These are phyloP conservation scores for Tephrocybe sp. DNA, from an alignment of 768 basidiomycete genomes.

Conservation along the genomic window DNA sequence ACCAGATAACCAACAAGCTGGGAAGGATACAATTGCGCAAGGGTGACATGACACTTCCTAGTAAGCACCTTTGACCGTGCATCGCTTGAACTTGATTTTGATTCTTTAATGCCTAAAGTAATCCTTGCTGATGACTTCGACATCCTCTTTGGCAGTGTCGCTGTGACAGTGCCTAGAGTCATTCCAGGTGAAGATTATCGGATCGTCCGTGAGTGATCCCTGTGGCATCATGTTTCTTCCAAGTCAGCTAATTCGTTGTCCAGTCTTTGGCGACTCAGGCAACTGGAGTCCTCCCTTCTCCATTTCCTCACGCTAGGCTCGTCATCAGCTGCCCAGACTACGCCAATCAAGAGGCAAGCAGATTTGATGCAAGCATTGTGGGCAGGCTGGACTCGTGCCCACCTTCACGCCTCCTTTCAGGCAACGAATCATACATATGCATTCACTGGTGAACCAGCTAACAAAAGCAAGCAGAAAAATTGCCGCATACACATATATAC, in stretches of 20 bases:
- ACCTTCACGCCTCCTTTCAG: too few relatives aligned
- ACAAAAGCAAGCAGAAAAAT: too few relatives aligned
- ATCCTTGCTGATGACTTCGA: conserved; percentile 27
- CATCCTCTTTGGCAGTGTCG: conserved; percentile 24
- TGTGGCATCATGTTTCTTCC: background rate
- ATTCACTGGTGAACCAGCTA: too few relatives aligned
- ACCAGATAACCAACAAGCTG: conserved; percentile 29
- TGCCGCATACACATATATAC: too few relatives aligned
- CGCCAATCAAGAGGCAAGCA: too few relatives aligned
- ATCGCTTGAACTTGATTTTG: background rate
- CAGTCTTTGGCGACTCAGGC: conserved; percentile 38
- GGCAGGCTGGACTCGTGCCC: too few relatives aligned
- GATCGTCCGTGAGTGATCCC: conserved; percentile 29
- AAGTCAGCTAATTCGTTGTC: background rate
- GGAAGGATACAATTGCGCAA: conserved; percentile 29
- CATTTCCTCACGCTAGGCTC: too few relatives aligned
- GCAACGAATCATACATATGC: too few relatives aligned
- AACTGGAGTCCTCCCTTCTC: conserved; percentile 34
- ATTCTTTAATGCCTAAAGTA: conserved; percentile 11
- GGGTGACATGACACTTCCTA: conserved; percentile 20
- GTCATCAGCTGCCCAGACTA: too few relatives aligned
- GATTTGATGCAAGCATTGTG: too few relatives aligned
- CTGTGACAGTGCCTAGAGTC: conserved; percentile 29
- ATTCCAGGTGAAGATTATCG: conserved; percentile 27
- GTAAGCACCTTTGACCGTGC: conserved; percentile 9